A percentile compares a stretch with the other conserved stretches of the same genome.
phyloP scores from a whole-genome alignment of 2,329 filamentous ascomycete species.

The Paracoccidioides lutzii region DNA sequence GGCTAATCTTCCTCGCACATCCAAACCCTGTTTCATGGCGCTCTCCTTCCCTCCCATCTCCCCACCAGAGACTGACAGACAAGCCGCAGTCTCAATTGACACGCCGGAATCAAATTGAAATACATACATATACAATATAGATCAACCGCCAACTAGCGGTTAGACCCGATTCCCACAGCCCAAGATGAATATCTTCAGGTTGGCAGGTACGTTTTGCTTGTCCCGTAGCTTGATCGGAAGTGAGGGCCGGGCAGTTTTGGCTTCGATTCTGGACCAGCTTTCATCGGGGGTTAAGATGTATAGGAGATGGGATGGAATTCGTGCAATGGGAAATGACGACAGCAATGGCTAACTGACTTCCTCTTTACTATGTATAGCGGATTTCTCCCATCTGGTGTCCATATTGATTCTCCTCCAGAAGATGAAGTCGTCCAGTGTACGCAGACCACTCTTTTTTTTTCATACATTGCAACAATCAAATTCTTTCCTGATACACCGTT shows the following conservation, averaged over 20 bases:
- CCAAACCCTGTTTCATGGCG: not conserved
- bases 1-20: no score
- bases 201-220: slow-evolving; percentile 42
- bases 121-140: no score
- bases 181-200: slow-evolving; percentile 58
- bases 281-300: no score
- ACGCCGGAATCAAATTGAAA: no score
- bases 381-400: slow-evolving; percentile 88
- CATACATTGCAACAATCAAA: not conserved
- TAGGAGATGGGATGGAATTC: no score
- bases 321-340: not conserved
- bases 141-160: not conserved
- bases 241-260: no score
- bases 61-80: not conserved
- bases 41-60: not conserved
- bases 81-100: not conserved
- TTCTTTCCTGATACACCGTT: not conserved
- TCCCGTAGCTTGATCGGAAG: no score
- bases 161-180: slow-evolving; percentile 5
- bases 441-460: not conserved
- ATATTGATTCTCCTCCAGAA: slow-evolving; percentile 94
- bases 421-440: slow-evolving; percentile 84
- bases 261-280: no score
- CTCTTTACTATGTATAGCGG: slow-evolving; percentile 44
- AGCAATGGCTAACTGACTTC: not conserved